phyloP scores from a whole-genome alignment of 2,329 filamentous ascomycete genomes.

The Alternaria metachromatica region DNA sequence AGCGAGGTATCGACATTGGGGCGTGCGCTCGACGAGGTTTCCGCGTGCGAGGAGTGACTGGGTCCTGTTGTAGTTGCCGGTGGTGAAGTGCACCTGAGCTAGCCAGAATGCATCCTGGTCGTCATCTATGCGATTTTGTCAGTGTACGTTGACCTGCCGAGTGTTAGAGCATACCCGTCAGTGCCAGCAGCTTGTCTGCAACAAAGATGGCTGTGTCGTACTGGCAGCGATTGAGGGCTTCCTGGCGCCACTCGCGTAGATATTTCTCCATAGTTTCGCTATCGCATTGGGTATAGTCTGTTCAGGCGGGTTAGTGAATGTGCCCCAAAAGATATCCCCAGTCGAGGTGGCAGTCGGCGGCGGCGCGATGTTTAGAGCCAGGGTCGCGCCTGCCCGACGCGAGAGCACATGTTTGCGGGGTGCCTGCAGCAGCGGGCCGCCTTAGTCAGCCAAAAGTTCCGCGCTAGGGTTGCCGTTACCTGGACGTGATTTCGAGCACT shows the following conservation, averaged over 20 bases:
- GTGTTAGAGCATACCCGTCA: constrained; percentile 73
- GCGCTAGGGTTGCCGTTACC: constrained; percentile 8
- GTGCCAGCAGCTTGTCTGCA: constrained; percentile 91
- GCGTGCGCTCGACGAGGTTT: constrained; percentile 79
- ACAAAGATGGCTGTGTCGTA: constrained; percentile 97
- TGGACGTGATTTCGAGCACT: neutral
- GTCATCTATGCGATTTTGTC: constrained; percentile 66
- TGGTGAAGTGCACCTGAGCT: constrained; percentile 96
- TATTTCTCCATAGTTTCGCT: constrained; percentile 80
- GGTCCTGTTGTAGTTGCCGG: constrained; percentile 91
- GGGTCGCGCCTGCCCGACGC: constrained; percentile 26
- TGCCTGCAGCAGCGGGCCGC: constrained; percentile 10
- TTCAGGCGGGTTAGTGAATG: neutral
- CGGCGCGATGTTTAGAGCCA: constrained; percentile 1
- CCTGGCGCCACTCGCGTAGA: constrained; percentile 91
- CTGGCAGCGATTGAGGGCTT: constrained; percentile 93
- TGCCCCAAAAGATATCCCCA: neutral
- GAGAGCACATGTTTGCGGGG: constrained; percentile 28
- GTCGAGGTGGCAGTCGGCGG: constrained; percentile 2
- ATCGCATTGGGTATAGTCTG: constrained; percentile 4
- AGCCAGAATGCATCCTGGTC: constrained; percentile 97
- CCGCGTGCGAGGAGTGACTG: constrained; percentile 84
- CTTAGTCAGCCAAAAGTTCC: constrained; percentile 25
- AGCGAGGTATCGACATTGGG: constrained; percentile 89
- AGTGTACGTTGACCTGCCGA: constrained; percentile 4